Base-by-base conservation (phyloP, 495 filamentous ascomycete genomes). In the Penicillium goetzii region DNA sequence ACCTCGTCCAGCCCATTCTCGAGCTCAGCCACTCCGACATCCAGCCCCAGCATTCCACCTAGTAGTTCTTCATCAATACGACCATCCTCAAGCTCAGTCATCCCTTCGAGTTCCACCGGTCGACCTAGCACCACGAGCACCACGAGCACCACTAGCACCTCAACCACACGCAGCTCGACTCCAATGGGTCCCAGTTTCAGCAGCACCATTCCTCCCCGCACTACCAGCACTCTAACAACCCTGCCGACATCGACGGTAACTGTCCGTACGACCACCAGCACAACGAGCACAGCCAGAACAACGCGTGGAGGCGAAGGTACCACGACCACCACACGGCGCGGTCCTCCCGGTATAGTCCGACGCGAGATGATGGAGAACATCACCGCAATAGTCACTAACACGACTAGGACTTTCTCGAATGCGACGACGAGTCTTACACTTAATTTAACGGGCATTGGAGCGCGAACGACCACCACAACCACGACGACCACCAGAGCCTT, bases 371-470 rank as follows among this genome's bases (percentile, higher is more conserved):
- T 62, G 11, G 53, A 32, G 23, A 62, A 62, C 23, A 57, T 40
- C 38, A 62, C 60, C 15, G 60, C 60, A 19, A 15, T 57, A 12
- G 56, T 62, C 40, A 62, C 60, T 30, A 62, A 62, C 41, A 62
- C 53, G 52, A 62, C 59, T 34, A 43, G 57, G 5, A 26, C 30
- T 11, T 28, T 38, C 47, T 12, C 21, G 11, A 59, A 59, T 36
- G 32, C 45, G 28, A 43, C 56, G 40, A 50, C 57, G 19, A 25
- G 26, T 47, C 19, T 1, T 32, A n/a, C 57, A 15, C 43, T 15
- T 11, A 59, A 32, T 36, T 11, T 36, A 19, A 52, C 30, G 10
- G 14, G 19, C 8, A 34, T 43, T 50, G 8, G 6, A 10, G 30
- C 23, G 30, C 12, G 5, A 30, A 40, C 36, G 21, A 57, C 34